Percentiles rank a stretch among this genome's conserved stretches.
Evolutionary conservation across 345 rosid species (phyloP).

Genomic region (Gossypium rotundifolium): DNA sequence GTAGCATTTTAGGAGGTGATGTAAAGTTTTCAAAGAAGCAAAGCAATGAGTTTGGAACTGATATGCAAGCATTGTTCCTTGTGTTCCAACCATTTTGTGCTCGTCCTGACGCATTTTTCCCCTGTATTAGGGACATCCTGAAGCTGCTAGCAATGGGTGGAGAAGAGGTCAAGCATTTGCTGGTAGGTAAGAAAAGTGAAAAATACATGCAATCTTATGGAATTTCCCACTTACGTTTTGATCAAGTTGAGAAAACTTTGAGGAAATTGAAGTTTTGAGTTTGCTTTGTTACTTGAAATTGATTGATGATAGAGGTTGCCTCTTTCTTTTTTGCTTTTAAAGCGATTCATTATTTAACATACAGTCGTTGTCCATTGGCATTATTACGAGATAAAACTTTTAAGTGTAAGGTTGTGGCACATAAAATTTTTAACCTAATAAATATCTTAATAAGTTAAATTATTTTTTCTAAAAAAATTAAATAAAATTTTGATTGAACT

Average conservation of each 20-base stretch:
- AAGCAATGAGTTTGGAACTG: slow-evolving; percentile 33
- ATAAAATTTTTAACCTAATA: too few species aligned
- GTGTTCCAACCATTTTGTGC: slow-evolving; percentile 60
- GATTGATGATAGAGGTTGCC: neutral
- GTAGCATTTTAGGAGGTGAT: slow-evolving; percentile 32
- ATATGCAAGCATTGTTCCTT: slow-evolving; percentile 42
- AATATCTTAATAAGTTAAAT: too few species aligned
- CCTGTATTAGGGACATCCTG: slow-evolving; percentile 54
- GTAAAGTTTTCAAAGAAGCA: slow-evolving; percentile 22
- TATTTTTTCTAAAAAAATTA: too few species aligned
- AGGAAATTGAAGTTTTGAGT: slow-evolving; percentile 25
- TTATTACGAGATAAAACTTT: neutral
- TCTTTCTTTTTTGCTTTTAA: too few species aligned
- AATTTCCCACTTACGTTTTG: slow-evolving; percentile 39
- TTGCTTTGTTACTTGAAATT: neutral
- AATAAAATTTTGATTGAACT: too few species aligned
- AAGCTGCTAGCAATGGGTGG: slow-evolving; percentile 40
- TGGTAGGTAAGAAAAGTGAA: slow-evolving; percentile 24
- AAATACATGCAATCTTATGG: slow-evolving; percentile 32
- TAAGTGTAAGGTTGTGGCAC: too few species aligned
- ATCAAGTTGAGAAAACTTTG: slow-evolving; percentile 43
- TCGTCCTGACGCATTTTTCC: slow-evolving; percentile 68
- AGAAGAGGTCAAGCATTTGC: slow-evolving; percentile 35
- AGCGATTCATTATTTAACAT: neutral
- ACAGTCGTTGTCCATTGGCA: neutral